Conservation (phyloP, 1,139 yeast species). For the Zygotorulaspora mrakii region DNA sequence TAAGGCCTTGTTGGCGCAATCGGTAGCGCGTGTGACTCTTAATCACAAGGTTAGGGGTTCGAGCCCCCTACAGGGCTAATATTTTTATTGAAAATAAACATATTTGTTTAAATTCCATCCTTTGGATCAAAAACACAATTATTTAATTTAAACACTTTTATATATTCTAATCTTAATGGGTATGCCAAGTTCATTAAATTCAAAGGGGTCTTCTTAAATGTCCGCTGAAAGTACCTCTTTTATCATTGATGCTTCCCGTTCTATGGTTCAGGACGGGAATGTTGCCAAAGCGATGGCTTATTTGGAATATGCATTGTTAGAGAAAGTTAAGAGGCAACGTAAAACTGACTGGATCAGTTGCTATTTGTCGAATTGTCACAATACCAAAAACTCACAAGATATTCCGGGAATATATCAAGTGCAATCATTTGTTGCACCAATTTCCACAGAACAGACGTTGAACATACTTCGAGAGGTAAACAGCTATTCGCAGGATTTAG, state of each 20-base stretch:
- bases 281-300: slow-evolving; percentile 23
- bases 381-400: slow-evolving; percentile 24
- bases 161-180: not conserved
- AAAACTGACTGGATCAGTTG: slow-evolving; percentile 35
- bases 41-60: slow-evolving; percentile 46
- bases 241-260: slow-evolving; percentile 24
- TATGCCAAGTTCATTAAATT: not conserved
- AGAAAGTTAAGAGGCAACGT: slow-evolving; percentile 27
- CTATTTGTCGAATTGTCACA: slow-evolving; percentile 30
- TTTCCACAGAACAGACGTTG: slow-evolving; percentile 16
- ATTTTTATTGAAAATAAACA: not conserved
- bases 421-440: slow-evolving; percentile 28
- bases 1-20: slow-evolving; percentile 48
- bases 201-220: slow-evolving; percentile 9
- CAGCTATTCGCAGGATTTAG: slow-evolving; percentile 5
- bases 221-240: slow-evolving; percentile 22
- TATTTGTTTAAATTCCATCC: too few relatives aligned
- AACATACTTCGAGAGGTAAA: slow-evolving; percentile 11
- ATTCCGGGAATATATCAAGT: slow-evolving; percentile 31
- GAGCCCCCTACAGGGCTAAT: slow-evolving; percentile 45
- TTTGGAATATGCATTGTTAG: slow-evolving; percentile 28
- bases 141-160: not conserved
- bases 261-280: slow-evolving; percentile 18
- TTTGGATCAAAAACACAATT: not conserved
- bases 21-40: slow-evolving; percentile 48